These are phyloP conservation scores for Saccharomycopsis amapae DNA, from an alignment of 805 yeast genomes.

Conservation along the genomic window DNA sequence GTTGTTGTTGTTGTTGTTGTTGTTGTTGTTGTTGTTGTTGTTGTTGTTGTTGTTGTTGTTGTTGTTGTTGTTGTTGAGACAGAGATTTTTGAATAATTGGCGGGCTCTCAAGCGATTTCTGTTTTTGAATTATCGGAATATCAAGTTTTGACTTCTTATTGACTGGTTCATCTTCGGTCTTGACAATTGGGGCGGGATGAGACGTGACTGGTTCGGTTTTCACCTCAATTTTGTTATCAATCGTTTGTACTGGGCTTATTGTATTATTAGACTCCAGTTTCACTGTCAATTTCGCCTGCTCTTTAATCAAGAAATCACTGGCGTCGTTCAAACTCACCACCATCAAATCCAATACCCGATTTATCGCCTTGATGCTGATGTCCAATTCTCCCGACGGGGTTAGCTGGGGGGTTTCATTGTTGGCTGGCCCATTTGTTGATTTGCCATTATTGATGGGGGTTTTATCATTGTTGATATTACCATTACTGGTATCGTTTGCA, in stretches of 20 bases:
- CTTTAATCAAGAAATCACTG: constrained; percentile 7
- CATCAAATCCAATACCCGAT: constrained; percentile 20
- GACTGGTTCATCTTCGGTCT: background rate
- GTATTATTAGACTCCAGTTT: too few species aligned
- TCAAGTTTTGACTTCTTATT: background rate
- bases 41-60: background rate
- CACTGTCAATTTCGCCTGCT: constrained; percentile 5
- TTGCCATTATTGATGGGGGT: background rate
- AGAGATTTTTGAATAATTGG: background rate
- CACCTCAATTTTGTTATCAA: background rate
- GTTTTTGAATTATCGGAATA: background rate
- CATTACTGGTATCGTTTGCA: background rate
- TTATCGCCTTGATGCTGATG: constrained; percentile 12
- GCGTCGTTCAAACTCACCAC: constrained; percentile 20
- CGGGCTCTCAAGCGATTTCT: background rate
- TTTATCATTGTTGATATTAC: too few species aligned
- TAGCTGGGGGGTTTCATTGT: background rate
- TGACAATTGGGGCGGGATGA: background rate
- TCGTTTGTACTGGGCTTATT: background rate
- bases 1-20: background rate
- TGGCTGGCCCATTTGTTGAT: background rate
- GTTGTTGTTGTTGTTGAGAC: background rate
- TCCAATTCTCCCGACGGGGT: constrained; percentile 8
- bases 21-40: constrained; percentile 1
- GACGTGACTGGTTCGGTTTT: background rate